phyloP scores from a whole-genome alignment of 345 rosid species.

The Sisymbrium irio region DNA sequence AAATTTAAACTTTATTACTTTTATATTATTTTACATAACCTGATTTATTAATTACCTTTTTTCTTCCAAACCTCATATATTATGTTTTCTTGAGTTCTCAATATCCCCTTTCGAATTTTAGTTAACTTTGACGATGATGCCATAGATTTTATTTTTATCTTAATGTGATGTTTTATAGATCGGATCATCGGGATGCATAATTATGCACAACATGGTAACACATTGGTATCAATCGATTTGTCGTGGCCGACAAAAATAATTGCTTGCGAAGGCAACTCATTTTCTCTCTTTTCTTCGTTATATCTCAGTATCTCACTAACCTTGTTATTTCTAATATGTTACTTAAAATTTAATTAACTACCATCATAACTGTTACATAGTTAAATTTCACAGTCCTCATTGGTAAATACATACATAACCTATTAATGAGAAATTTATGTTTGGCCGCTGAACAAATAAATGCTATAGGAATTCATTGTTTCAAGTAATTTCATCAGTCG shows the following conservation, averaged over 20 bases:
- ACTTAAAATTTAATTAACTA: neutral
- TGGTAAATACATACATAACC: neutral
- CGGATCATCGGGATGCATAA: conserved; percentile 10
- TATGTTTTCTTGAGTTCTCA: neutral
- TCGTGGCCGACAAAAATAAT: conserved; percentile 36
- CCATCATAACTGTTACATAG: conserved; percentile 9
- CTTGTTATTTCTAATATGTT: neutral
- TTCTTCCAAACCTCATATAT: neutral
- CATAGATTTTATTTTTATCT: neutral
- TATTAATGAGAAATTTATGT: neutral
- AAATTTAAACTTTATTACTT: neutral
- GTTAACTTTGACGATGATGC: neutral
- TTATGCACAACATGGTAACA: conserved; percentile 11
- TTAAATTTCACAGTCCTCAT: neutral
- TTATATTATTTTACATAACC: neutral
- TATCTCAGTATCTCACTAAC: neutral
- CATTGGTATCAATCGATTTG: conserved; percentile 7
- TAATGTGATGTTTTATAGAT: conserved; percentile 11
- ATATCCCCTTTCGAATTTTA: neutral
- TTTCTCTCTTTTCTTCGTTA: conserved; percentile 14
- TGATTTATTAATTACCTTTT: neutral
- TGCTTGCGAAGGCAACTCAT: conserved; percentile 27
- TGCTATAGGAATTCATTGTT: neutral
- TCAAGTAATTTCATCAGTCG: neutral
- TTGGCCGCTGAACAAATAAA: conserved; percentile 1